Conservation (phyloP, 768 basidiomycete genomes). For the Pulveroboletus ravenelii region DNA sequence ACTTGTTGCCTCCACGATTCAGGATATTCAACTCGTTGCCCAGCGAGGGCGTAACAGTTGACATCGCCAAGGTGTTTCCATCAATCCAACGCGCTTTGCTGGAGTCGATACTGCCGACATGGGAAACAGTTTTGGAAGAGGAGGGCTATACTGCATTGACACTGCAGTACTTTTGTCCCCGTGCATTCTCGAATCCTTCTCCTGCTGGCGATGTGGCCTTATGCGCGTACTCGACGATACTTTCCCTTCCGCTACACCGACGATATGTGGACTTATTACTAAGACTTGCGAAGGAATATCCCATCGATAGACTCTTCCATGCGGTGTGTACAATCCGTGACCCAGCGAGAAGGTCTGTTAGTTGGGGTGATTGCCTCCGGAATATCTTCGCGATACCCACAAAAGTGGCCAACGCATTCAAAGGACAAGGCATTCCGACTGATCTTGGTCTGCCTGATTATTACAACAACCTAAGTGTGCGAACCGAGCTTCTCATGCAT, state of each 20-base stretch:
- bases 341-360: conserved; percentile 29
- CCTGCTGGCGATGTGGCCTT: conserved; percentile 51
- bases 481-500: conserved; percentile 49
- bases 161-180: conserved; percentile 73
- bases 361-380: conserved; percentile 78
- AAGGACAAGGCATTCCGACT: conserved; percentile 40
- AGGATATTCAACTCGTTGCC: conserved; percentile 39
- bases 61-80: conserved; percentile 37
- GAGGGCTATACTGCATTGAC: conserved; percentile 42
- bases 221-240: conserved; percentile 61
- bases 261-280: conserved; percentile 52
- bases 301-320: conserved; percentile 63
- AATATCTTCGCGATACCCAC: conserved; percentile 61
- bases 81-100: conserved; percentile 63
- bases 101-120: conserved; percentile 61
- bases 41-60: conserved; percentile 13
- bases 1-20: conserved; percentile 58
- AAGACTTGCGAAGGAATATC: conserved; percentile 55
- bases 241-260: conserved; percentile 43
- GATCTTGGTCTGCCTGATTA: conserved; percentile 54
- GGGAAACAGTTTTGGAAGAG: conserved; percentile 55
- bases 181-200: conserved; percentile 49
- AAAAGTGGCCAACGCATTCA: conserved; percentile 73
- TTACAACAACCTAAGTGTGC: conserved; percentile 47
- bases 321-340: conserved; percentile 38